A percentile compares a stretch with the other conserved stretches of the same genome.
These are phyloP conservation scores for Porcisia deanei DNA, from an alignment of 208 protist genomes.

Conservation along the genomic window DNA sequence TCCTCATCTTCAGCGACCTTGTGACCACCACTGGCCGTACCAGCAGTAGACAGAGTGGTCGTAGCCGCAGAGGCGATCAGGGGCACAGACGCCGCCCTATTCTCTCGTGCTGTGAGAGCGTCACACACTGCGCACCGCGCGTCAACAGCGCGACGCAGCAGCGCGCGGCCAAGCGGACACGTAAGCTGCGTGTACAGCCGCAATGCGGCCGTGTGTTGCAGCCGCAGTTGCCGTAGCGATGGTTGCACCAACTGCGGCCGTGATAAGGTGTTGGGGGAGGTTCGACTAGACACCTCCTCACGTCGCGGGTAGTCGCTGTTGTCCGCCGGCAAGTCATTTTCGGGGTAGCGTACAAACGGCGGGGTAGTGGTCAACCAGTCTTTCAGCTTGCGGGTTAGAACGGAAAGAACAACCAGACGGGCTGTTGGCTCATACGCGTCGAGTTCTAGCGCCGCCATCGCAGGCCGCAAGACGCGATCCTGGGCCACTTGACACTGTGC, in stretches of 20 bases:
- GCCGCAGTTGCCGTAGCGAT: conserved; percentile 13
- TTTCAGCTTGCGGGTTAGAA: conserved; percentile 32
- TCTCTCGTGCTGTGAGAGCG: conserved; percentile 20
- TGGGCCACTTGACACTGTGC: conserved; percentile 27
- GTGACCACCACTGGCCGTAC: neutral
- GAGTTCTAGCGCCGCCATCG: conserved; percentile 58
- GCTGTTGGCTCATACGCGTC: conserved; percentile 48
- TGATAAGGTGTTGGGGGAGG: neutral
- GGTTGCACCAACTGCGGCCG: neutral
- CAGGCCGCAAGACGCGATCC: conserved; percentile 56
- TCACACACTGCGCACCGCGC: conserved; percentile 17
- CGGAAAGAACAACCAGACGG: conserved; percentile 37
- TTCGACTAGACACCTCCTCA: neutral
- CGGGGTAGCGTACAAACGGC: conserved; percentile 3
- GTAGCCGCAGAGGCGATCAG: neutral
- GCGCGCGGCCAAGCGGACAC: conserved; percentile 15
- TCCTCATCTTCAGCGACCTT: neutral
- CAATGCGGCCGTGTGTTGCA: conserved; percentile 30
- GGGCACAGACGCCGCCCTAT: conserved; percentile 3
- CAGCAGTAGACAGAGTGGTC: neutral
- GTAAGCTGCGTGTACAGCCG: conserved; percentile 34
- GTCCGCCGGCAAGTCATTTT: neutral
- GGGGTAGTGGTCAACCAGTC: conserved; percentile 17
- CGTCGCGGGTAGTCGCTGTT: neutral
- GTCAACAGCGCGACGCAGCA: conserved; percentile 21